Evolutionary conservation across 192 early-diverging fungal genomes (phyloP), one percentile per base, ranked within the genome.

Genomic region (Polychytrium aggregatum): DNA sequence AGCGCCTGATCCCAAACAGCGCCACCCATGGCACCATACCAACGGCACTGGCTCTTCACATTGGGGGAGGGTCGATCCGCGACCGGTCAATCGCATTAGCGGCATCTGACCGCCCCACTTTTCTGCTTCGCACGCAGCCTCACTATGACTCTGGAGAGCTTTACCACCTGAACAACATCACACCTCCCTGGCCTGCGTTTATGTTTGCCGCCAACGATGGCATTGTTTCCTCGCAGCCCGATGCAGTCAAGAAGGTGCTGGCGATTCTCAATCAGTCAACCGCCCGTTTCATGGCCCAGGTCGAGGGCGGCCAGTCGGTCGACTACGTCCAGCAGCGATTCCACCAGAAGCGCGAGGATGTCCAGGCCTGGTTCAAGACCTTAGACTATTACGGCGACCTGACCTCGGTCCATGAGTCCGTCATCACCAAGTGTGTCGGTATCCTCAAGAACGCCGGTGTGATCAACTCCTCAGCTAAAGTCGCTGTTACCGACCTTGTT

Each of bases 131-230:
- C n/a, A n/a, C n/a, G n/a, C 41, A 57, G 50, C 78, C 83, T 3
- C 76, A 87, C 53, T 85, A 90, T 44, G 79, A 78, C 21, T 63
- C 65, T 11, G 68, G 75, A 13, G 72, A 79, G 52, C 72, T 92
- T 36, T 68, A 74, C 27, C 76, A 75, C 39, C 72, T 88, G 37
- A 82, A 82, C 33, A 72, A 78, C 6, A 85, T 92, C 39, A 75
- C 79, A 2, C 87, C 89, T n/a, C 85, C 84, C 8, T 92, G 89
- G 87, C 85, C 89, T 22, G 85, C 87, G 5, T 92, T 92, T 59
- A 71, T 82, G 58, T 73, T 88, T 51, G 89, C 86, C 4, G 81
- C 81, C 25, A 67, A 64, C n/a, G 46, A 49, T 0, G 64, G 68
- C 34, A 27, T 65, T 8, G 44, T 78, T 13, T 56, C 55, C 4